phyloP scores from a whole-genome alignment of 1,284 basidiomycete genomes.

The Ustilago trichophora region DNA sequence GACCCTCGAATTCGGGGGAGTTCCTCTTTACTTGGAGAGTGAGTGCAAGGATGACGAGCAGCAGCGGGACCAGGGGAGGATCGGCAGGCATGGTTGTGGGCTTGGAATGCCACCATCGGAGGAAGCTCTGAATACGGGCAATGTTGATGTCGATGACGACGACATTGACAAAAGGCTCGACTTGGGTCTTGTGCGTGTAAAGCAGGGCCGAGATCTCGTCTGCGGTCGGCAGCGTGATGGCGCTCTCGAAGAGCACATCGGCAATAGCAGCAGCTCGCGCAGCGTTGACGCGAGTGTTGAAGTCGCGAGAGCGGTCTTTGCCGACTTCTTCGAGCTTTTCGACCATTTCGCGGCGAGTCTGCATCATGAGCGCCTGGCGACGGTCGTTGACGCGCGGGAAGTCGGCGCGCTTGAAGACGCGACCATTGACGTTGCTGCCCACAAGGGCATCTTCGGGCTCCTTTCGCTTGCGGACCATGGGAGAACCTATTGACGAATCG shows the following conservation, averaged over 20 bases:
- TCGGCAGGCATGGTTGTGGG: constrained; percentile 58
- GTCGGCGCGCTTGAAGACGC: constrained; percentile 37
- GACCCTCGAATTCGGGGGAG: constrained; percentile 30
- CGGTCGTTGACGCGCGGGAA: constrained; percentile 39
- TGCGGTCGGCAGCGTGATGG: constrained; percentile 45
- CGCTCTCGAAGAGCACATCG: constrained; percentile 48
- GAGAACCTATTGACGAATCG: constrained; percentile 42
- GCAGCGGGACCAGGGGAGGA: constrained; percentile 53
- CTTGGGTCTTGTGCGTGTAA: constrained; percentile 51
- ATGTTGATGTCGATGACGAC: constrained; percentile 55
- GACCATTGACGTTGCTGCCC: constrained; percentile 9
- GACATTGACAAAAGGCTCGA: constrained; percentile 53
- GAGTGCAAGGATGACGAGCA: constrained; percentile 59
- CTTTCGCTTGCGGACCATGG: constrained; percentile 46
- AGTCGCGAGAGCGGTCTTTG: constrained; percentile 41
- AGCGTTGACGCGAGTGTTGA: constrained; percentile 53
- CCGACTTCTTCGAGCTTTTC: constrained; percentile 45
- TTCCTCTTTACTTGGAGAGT: constrained; percentile 52
- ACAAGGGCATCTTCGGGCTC: constrained; percentile 22
- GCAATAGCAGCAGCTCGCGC: constrained; percentile 56
- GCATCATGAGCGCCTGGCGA: constrained; percentile 31
- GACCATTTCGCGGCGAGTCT: constrained; percentile 40
- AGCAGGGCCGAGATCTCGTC: constrained; percentile 46
- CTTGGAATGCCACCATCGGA: constrained; percentile 58
- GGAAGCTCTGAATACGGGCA: constrained; percentile 52